A percentile compares a stretch with the other conserved stretches of the same genome.
Conservation (phyloP, 768 basidiomycete genomes). For the Psilocybe cyanescens region DNA sequence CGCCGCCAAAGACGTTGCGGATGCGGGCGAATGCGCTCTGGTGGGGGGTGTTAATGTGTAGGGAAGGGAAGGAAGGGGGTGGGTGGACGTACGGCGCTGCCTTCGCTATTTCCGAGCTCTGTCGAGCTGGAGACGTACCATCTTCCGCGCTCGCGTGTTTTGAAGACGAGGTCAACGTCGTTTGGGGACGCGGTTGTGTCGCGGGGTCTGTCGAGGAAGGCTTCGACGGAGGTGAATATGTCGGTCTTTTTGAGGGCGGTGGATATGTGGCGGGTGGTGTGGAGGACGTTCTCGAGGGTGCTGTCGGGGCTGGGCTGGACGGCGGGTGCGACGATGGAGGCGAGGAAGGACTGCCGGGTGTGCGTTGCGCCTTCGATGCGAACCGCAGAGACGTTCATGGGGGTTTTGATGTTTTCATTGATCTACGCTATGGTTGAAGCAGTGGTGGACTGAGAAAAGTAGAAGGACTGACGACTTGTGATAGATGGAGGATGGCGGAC, state of each 20-base stretch:
- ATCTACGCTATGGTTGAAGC: slow-evolving; percentile 45
- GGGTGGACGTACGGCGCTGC: slow-evolving; percentile 73
- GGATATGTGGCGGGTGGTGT: slow-evolving; percentile 69
- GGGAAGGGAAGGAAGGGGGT: background rate
- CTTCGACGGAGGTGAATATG: slow-evolving; percentile 72
- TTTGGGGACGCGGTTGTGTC: slow-evolving; percentile 54
- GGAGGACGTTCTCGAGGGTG: slow-evolving; percentile 69
- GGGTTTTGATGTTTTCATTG: slow-evolving; percentile 65
- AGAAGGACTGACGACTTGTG: slow-evolving; percentile 27
- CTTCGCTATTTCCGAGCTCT: slow-evolving; percentile 93
- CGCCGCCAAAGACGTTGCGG: slow-evolving; percentile 90
- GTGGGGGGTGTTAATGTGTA: background rate
- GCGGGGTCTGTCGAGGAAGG: slow-evolving; percentile 60
- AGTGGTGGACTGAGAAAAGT: background rate
- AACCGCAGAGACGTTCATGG: slow-evolving; percentile 73
- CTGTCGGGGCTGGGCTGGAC: slow-evolving; percentile 26
- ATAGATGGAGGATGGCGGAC: too few species aligned
- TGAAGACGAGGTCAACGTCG: slow-evolving; percentile 83
- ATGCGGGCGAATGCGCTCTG: slow-evolving; percentile 80
- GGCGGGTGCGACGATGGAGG: slow-evolving; percentile 75
- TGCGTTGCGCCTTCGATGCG: slow-evolving; percentile 77
- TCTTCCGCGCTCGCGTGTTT: slow-evolving; percentile 74
- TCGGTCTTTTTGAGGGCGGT: slow-evolving; percentile 72
- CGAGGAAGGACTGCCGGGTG: slow-evolving; percentile 83
- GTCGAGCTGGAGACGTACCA: slow-evolving; percentile 83